Evolutionary conservation across 139 green algal genomes (phyloP).

Genomic region (Chlorella sp.): DNA sequence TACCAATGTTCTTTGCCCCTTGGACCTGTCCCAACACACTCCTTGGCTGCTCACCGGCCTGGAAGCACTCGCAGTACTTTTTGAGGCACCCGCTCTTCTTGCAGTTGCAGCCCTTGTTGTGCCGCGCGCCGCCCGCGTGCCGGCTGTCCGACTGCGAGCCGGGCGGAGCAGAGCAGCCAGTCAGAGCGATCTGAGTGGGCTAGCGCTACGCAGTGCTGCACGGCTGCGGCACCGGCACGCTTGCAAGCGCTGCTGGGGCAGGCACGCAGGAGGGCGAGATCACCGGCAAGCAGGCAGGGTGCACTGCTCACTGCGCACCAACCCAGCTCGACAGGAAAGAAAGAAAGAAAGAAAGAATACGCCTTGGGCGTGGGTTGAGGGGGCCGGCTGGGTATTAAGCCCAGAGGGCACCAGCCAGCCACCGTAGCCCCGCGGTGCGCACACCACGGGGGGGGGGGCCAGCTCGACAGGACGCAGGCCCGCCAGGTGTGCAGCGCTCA

Average conservation of each 20-base stretch:
- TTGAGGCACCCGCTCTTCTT: slow-evolving; percentile 83
- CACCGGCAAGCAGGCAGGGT: not conserved
- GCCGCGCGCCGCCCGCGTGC: slow-evolving; percentile 39
- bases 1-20: no score
- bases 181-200: no score
- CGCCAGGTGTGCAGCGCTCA: slow-evolving; percentile 3
- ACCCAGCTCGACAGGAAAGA: no score
- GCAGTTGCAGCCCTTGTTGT: slow-evolving; percentile 94
- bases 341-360: no score
- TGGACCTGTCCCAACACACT: not conserved
- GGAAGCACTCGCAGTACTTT: slow-evolving; percentile 83
- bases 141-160: slow-evolving; percentile 5
- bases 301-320: not conserved
- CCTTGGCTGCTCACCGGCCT: slow-evolving; percentile 39
- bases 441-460: no score
- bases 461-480: not conserved
- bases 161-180: no score
- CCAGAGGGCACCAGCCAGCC: no score
- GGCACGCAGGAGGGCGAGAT: not conserved
- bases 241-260: not conserved
- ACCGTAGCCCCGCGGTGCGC: no score
- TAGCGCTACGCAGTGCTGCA: no score
- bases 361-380: no score
- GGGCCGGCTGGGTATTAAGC: no score
- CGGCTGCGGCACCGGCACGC: no score